Percentiles rank a stretch among this genome's conserved stretches.
These are phyloP conservation scores for Gynandropsis gynandra DNA, from an alignment of 345 rosid genomes.

Conservation along the genomic window DNA sequence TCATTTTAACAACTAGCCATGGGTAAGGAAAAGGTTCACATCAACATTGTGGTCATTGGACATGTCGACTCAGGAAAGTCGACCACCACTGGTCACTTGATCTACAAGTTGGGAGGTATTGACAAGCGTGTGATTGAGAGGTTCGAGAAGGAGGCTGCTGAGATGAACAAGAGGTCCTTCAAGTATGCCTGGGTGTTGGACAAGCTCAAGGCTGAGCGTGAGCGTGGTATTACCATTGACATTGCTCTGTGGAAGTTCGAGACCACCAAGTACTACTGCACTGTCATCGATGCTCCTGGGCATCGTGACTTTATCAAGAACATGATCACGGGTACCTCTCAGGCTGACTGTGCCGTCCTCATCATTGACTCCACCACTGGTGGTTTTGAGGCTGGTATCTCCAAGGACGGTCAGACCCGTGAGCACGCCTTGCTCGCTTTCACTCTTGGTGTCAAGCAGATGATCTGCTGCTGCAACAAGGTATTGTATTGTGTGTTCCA, in stretches of 20 bases:
- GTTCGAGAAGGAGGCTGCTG: slow-evolving; percentile 87
- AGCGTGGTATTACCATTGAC: slow-evolving; percentile 81
- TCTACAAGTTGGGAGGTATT: slow-evolving; percentile 78
- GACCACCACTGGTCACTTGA: slow-evolving; percentile 72
- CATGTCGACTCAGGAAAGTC: slow-evolving; percentile 80
- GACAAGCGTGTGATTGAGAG: slow-evolving; percentile 88
- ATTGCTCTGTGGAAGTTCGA: slow-evolving; percentile 81
- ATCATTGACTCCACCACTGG: slow-evolving; percentile 82
- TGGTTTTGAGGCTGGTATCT: slow-evolving; percentile 79
- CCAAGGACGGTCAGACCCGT: slow-evolving; percentile 77
- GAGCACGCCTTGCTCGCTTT: slow-evolving; percentile 63
- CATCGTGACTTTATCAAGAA: slow-evolving; percentile 80
- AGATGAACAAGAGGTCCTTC: slow-evolving; percentile 89
- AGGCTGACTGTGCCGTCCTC: slow-evolving; percentile 76
- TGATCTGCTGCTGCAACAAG: slow-evolving; percentile 79
- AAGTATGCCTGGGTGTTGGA: slow-evolving; percentile 85
- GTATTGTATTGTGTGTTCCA: slow-evolving; percentile 16
- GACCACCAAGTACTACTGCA: slow-evolving; percentile 80
- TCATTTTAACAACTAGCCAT: slow-evolving; percentile 18
- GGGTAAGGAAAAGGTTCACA: slow-evolving; percentile 77
- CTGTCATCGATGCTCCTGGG: slow-evolving; percentile 78
- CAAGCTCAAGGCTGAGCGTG: slow-evolving; percentile 84
- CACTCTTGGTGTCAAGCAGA: slow-evolving; percentile 63
- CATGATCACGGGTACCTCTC: slow-evolving; percentile 83
- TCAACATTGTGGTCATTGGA: slow-evolving; percentile 78